These are phyloP conservation scores for Talaromyces sp. DNA, from an alignment of 2,329 filamentous ascomycete species.

Conservation along the genomic window DNA sequence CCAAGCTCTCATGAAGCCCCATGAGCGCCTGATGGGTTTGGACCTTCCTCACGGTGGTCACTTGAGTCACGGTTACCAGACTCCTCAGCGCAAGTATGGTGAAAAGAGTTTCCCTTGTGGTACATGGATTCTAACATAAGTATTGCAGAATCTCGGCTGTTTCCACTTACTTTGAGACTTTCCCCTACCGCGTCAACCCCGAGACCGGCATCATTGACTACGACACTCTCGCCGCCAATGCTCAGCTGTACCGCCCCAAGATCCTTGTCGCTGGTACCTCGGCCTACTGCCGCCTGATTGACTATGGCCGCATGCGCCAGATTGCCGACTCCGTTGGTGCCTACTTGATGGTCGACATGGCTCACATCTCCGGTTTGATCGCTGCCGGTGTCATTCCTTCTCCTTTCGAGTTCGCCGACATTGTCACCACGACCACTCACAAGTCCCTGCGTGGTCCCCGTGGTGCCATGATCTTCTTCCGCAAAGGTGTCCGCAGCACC, in stretches of 20 bases:
- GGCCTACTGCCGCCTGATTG: conserved; percentile 91
- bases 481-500: conserved; percentile 77
- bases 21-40: conserved; percentile 94
- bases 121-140: neutral
- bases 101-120: neutral
- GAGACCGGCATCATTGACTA: conserved; percentile 94
- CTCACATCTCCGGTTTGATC: conserved; percentile 91
- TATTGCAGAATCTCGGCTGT: conserved; percentile 76
- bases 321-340: conserved; percentile 87
- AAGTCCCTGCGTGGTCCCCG: conserved; percentile 93
- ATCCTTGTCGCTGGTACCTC: conserved; percentile 91
- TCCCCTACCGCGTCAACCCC: conserved; percentile 89
- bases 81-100: conserved; percentile 72
- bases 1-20: conserved; percentile 85
- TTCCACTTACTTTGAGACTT: conserved; percentile 97
- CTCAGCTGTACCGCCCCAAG: conserved; percentile 87
- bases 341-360: conserved; percentile 94
- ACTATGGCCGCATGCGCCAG: conserved; percentile 86
- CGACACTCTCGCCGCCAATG: conserved; percentile 79
- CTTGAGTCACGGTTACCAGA: conserved; percentile 95
- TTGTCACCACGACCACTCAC: conserved; percentile 97
- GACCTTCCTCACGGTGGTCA: conserved; percentile 96
- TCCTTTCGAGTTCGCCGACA: conserved; percentile 83
- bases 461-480: conserved; percentile 97
- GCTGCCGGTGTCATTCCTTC: conserved; percentile 86